Base-by-base conservation (phyloP, 495 filamentous ascomycete genomes). In the Hypoxylon crocopeplum region DNA sequence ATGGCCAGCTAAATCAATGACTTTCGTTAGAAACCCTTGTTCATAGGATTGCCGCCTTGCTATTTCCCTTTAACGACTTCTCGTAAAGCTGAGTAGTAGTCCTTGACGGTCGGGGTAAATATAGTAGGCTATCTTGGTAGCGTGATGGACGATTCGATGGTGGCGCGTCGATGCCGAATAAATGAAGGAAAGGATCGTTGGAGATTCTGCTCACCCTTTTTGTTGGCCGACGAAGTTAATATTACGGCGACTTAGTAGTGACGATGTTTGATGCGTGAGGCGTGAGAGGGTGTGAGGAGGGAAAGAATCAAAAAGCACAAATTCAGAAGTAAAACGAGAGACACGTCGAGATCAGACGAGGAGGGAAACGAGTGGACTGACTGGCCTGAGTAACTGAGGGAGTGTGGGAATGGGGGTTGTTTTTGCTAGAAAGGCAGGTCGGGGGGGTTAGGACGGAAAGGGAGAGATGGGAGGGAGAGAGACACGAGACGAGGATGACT, bases 321-420 rank as follows among this genome's bases (percentile, higher is more conserved):
- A 58, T 54, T 59, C 37, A 64, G 45, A 64, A 50, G 42, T 5
- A 56, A 64, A 64, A 59, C 44, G 61, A 64, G 61, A 64, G 61
- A 48, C 61, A 64, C 61, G 61, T 64, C 61, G 61, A 64, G 54
- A 64, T 64, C 61, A 50, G 61, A 64, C 61, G 61, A 64, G 60
- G 60, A 64, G 61, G 61, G 58, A 64, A 64, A 64, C 55, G 61
- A 64, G 61, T 64, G 61, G 61, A 64, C 61, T 64, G 61, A 64
- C 61, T 64, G 54, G 61, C 61, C 61, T 64, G 55, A 59, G 61
- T 64, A 55, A 64, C 61, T 55, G 34, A 64, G 55, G 48, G 61
- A 59, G 55, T 53, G 60, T 50, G 61, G 61, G 50, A 64, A 64
- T 64, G 61, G 61, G 49, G 61, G 32, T 55, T 54, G 55, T 64